phyloP scores from a whole-genome alignment of 2,329 filamentous ascomycete species.

The Xylariales sp. region DNA sequence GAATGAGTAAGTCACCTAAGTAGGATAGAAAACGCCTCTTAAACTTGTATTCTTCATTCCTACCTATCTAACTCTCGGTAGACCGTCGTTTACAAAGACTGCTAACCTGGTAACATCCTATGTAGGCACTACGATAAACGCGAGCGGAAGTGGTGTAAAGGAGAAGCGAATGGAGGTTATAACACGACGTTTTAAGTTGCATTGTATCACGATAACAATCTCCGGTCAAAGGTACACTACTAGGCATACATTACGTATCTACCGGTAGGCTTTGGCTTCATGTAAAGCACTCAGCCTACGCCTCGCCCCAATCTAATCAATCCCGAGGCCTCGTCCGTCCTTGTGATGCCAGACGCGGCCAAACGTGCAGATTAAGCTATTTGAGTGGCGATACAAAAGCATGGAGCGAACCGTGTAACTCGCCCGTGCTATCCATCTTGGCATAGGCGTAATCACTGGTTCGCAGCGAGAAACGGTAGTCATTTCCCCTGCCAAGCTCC shows the following conservation, averaged over 20 bases:
- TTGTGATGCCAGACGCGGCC: background rate
- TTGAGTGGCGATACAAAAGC: slow-evolving; percentile 5
- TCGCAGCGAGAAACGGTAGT: slow-evolving; percentile 14
- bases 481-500: slow-evolving; percentile 37
- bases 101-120: background rate
- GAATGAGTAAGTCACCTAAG: background rate
- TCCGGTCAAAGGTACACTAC: background rate
- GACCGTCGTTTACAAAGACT: background rate
- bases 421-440: slow-evolving; percentile 24
- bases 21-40: background rate
- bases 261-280: slow-evolving; percentile 8
- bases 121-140: background rate
- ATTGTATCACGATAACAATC: slow-evolving; percentile 14
- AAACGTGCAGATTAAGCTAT: slow-evolving; percentile 14
- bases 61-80: no score
- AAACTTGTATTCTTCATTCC: background rate
- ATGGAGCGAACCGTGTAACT: slow-evolving; percentile 17
- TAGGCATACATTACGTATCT: background rate
- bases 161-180: slow-evolving; percentile 14
- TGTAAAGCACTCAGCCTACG: slow-evolving; percentile 11
- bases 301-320: slow-evolving; percentile 11
- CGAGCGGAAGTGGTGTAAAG: slow-evolving; percentile 10
- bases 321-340: slow-evolving; percentile 4
- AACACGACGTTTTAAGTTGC: slow-evolving; percentile 1
- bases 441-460: slow-evolving; percentile 17